Conservation (phyloP, 83 land plant genomes). For the Thuja plicata region DNA sequence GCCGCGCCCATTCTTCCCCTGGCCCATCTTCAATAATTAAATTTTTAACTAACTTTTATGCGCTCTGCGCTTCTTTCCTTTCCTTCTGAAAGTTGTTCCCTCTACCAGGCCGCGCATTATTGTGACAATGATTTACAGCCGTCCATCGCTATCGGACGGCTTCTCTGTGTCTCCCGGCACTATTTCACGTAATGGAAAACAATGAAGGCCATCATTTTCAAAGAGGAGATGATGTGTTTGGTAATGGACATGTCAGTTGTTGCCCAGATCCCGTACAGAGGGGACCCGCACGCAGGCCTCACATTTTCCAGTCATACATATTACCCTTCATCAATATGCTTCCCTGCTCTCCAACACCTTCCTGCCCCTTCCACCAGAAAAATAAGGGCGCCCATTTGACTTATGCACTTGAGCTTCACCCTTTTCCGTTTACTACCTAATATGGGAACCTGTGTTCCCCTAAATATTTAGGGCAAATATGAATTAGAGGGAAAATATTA, state of each 20-base stretch:
- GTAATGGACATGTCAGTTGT: neutral
- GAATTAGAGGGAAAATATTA: no score
- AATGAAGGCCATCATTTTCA: neutral
- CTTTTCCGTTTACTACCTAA: no score
- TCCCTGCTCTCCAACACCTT: no score
- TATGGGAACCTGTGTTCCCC: no score
- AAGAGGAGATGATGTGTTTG: neutral
- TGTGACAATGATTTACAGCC: neutral
- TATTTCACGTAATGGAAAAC: neutral
- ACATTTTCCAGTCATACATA: neutral
- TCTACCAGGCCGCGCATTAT: neutral
- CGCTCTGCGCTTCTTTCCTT: neutral
- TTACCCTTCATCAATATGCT: neutral
- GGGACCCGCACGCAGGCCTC: neutral
- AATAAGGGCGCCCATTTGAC: no score
- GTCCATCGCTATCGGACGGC: constrained; percentile 4
- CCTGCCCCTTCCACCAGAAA: no score
- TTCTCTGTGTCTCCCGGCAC: neutral
- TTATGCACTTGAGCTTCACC: no score
- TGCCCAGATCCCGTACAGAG: neutral
- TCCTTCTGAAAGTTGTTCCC: no score
- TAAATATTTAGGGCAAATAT: no score
- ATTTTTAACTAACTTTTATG: neutral
- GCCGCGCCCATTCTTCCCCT: neutral
- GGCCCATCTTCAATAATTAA: constrained; percentile 7